These are phyloP conservation scores for Rhamnella rubrinervis DNA, from an alignment of 331 rosid genomes.

Conservation along the genomic window DNA sequence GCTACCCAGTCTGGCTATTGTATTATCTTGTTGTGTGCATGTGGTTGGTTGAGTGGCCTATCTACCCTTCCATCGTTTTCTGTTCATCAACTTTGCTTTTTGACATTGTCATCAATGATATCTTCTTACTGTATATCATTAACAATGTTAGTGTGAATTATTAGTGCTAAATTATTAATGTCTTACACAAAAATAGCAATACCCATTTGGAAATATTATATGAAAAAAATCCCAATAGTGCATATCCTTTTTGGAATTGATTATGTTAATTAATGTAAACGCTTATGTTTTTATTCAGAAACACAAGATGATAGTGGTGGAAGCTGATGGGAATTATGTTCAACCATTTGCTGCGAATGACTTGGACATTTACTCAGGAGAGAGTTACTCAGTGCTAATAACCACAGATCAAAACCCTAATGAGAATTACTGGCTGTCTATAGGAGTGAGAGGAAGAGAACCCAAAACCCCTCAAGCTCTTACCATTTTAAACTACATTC, in stretches of 20 bases:
- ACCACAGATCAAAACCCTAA: constrained; percentile 64
- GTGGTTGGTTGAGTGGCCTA: too few species aligned
- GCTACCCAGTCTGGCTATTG: too few species aligned
- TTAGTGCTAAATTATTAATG: too few species aligned
- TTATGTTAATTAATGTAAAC: neutral
- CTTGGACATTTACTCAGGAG: constrained; percentile 83
- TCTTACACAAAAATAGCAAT: too few species aligned
- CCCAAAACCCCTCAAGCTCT: constrained; percentile 61
- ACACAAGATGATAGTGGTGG: constrained; percentile 74
- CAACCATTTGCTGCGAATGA: constrained; percentile 55
- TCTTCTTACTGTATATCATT: too few species aligned
- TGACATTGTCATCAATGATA: too few species aligned
- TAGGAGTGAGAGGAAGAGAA: constrained; percentile 58
- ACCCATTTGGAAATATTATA: too few species aligned
- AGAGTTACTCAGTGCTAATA: constrained; percentile 71
- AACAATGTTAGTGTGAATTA: too few species aligned
- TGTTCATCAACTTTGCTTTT: too few species aligned
- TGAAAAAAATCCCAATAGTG: too few species aligned
- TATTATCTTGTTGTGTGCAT: too few species aligned
- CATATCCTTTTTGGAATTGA: neutral
- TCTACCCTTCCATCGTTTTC: too few species aligned
- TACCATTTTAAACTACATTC: constrained; percentile 57
- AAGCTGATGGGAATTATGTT: constrained; percentile 81
- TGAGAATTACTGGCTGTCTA: constrained; percentile 66
- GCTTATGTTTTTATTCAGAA: constrained; percentile 26